Conservation (phyloP, 331 rosid species). For the Cydonia oblonga region DNA sequence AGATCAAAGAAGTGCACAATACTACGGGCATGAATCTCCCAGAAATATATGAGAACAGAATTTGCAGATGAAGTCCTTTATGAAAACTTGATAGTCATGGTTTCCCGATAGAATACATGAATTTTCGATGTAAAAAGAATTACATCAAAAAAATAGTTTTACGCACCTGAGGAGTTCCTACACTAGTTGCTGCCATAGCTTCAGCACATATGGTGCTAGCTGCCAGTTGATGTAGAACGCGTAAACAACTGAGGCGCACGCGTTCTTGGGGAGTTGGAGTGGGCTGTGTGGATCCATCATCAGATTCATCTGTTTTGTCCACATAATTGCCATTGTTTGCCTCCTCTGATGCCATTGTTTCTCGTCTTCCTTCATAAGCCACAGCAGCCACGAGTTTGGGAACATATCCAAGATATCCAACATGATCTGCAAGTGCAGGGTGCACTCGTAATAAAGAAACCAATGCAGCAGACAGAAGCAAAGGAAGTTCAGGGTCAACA, state of each 20-base stretch:
- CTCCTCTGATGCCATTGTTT: conserved; percentile 89
- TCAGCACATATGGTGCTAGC: conserved; percentile 97
- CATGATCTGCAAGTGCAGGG: conserved; percentile 95
- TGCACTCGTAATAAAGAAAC: conserved; percentile 93
- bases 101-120: neutral
- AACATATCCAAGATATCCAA: conserved; percentile 97
- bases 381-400: conserved; percentile 97
- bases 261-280: conserved; percentile 91
- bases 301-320: conserved; percentile 40
- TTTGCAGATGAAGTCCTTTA: neutral
- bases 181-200: conserved; percentile 99
- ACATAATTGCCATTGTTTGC: conserved; percentile 36
- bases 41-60: neutral
- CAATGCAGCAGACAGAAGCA: conserved; percentile 93
- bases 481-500: conserved; percentile 85
- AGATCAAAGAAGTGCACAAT: neutral
- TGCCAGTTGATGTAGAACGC: conserved; percentile 98
- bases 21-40: neutral
- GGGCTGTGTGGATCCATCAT: conserved; percentile 47
- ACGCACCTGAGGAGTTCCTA: conserved; percentile 87
- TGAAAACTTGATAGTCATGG: neutral
- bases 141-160: neutral
- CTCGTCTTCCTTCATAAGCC: conserved; percentile 87
- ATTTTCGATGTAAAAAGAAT: neutral
- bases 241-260: conserved; percentile 94